phyloP scores from a whole-genome alignment of 805 yeast species.

The Saturnispora serradocipensis region DNA sequence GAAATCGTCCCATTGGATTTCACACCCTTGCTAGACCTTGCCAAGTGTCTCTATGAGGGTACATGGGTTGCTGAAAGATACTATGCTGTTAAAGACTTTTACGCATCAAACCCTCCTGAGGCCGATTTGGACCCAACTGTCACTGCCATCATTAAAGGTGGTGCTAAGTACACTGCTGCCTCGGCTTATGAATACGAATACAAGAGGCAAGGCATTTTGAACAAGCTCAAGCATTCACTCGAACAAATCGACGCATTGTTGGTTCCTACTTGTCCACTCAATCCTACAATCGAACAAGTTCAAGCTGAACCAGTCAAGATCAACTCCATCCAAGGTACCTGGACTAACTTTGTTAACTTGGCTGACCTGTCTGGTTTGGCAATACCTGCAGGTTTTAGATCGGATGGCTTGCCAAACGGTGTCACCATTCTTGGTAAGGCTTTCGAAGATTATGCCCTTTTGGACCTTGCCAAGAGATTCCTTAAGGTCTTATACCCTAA shows the following conservation, averaged over 20 bases:
- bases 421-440: slow-evolving; percentile 74
- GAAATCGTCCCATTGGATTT: slow-evolving; percentile 58
- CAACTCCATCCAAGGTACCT: slow-evolving; percentile 93
- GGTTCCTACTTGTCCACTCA: slow-evolving; percentile 92
- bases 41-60: slow-evolving; percentile 87
- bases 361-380: slow-evolving; percentile 91
- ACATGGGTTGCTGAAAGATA: slow-evolving; percentile 98
- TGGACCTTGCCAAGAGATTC: slow-evolving; percentile 72
- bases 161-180: slow-evolving; percentile 70
- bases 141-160: slow-evolving; percentile 61
- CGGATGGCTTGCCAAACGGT: slow-evolving; percentile 87
- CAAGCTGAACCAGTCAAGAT: slow-evolving; percentile 68
- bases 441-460: slow-evolving; percentile 80
- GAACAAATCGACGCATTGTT: slow-evolving; percentile 61
- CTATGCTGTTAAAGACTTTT: slow-evolving; percentile 68
- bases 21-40: slow-evolving; percentile 66
- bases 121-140: slow-evolving; percentile 81
- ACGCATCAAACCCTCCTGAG: slow-evolving; percentile 60
- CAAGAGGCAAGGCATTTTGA: slow-evolving; percentile 71
- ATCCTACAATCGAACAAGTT: slow-evolving; percentile 71
- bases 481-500: slow-evolving; percentile 39
- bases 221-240: slow-evolving; percentile 48
- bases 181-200: slow-evolving; percentile 82
- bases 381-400: slow-evolving; percentile 80
- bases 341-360: slow-evolving; percentile 92